phyloP scores from a whole-genome alignment of 1,139 yeast genomes.

The Keqinozyma sinolaborantium region DNA sequence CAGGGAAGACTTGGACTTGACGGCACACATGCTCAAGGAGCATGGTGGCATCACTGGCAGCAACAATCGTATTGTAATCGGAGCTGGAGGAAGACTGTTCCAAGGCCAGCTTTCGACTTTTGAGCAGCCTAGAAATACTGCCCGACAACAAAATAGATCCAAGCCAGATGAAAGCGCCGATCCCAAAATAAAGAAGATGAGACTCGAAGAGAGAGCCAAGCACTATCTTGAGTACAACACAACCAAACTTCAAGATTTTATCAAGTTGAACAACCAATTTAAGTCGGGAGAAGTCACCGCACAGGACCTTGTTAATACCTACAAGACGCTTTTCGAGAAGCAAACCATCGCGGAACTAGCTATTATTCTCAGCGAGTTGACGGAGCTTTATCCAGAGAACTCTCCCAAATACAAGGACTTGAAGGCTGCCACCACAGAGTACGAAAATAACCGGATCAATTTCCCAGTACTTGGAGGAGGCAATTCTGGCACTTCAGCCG shows the following conservation, averaged over 20 bases:
- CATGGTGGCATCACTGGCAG: slow-evolving; percentile 64
- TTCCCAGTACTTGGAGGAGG: slow-evolving; percentile 38
- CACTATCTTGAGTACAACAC: slow-evolving; percentile 63
- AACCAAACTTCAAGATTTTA: slow-evolving; percentile 46
- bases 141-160: slow-evolving; percentile 5
- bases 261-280: slow-evolving; percentile 46
- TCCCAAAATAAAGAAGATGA: slow-evolving; percentile 49
- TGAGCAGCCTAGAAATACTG: slow-evolving; percentile 14
- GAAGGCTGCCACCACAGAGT: slow-evolving; percentile 19
- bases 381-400: slow-evolving; percentile 47
- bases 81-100: slow-evolving; percentile 45
- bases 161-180: slow-evolving; percentile 35
- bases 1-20: slow-evolving; percentile 78
- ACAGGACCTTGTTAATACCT: slow-evolving; percentile 45
- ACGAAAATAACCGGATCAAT: slow-evolving; percentile 16
- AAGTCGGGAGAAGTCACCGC: slow-evolving; percentile 47
- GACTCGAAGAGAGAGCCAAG: slow-evolving; percentile 84
- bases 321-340: slow-evolving; percentile 46
- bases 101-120: slow-evolving; percentile 72
- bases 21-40: slow-evolving; percentile 83
- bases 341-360: slow-evolving; percentile 45
- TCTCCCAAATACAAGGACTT: slow-evolving; percentile 26
- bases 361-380: slow-evolving; percentile 52
- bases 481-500: slow-evolving; percentile 12
- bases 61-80: slow-evolving; percentile 38